Conservation (phyloP, 805 yeast species). For the Dipodascus geniculatus region DNA sequence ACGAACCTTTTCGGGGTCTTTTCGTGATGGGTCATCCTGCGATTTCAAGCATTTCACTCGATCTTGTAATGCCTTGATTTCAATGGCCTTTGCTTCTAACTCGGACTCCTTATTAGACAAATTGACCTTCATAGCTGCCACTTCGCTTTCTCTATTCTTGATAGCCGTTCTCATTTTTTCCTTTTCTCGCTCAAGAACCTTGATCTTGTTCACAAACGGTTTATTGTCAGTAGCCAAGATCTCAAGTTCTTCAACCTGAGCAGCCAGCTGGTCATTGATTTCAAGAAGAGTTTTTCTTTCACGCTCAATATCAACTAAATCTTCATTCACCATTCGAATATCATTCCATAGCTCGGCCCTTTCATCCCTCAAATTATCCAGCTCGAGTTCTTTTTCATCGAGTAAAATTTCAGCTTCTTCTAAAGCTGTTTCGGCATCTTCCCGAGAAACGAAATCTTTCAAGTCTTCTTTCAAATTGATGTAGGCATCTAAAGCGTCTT, state of each 20-base stretch:
- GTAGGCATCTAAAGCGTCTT: neutral
- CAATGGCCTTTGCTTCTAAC: neutral
- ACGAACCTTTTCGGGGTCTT: neutral
- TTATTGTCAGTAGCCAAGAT: neutral
- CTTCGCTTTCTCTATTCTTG: neutral
- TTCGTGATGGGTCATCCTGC: neutral
- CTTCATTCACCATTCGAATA: neutral
- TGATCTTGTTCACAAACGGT: neutral
- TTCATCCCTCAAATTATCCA: neutral
- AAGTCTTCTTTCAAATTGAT: neutral
- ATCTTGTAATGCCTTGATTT: neutral
- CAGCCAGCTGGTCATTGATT: neutral
- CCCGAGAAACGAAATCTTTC: neutral
- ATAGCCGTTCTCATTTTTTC: neutral
- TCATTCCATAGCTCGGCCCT: neutral
- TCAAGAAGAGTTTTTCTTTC: neutral
- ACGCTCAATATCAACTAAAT: neutral
- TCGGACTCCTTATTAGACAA: neutral
- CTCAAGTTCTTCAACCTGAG: neutral
- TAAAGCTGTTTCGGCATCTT: neutral
- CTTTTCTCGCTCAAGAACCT: neutral
- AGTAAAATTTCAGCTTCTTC: neutral
- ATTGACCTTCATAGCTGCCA: neutral
- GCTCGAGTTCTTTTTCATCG: neutral
- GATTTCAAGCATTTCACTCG: neutral